phyloP scores from a whole-genome alignment of 371 early-diverging fungal genomes.

The Mucor plumbeus region DNA sequence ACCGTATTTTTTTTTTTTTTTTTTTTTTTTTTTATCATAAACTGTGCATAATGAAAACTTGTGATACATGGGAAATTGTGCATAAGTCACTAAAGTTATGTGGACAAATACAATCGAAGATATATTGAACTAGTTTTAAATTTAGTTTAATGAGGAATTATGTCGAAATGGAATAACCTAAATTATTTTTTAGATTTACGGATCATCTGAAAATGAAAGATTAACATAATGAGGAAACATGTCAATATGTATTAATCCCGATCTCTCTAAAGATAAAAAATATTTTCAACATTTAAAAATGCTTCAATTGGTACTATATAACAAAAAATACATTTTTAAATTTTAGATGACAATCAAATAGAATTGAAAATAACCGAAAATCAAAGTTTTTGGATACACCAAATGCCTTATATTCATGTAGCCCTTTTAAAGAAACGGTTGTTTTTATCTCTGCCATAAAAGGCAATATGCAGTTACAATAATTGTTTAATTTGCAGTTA shows the following conservation, averaged over 20 bases:
- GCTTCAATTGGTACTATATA: not conserved
- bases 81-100: not conserved
- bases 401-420: not conserved
- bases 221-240: not conserved
- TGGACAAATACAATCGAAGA: no score
- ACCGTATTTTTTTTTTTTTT: not conserved
- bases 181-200: not conserved
- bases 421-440: not conserved
- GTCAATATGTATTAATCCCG: not conserved
- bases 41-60: not conserved
- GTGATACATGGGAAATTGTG: not conserved
- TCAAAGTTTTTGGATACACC: not conserved
- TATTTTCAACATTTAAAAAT: not conserved
- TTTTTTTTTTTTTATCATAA: not conserved
- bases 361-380: not conserved
- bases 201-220: not conserved
- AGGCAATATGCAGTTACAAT: conserved; percentile 2
- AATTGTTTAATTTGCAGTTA: not conserved
- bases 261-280: not conserved
- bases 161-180: not conserved
- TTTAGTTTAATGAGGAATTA: no score
- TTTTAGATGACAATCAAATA: not conserved
- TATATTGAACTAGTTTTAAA: no score
- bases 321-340: not conserved
- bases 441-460: not conserved